A percentile compares a stretch with the other conserved stretches of the same genome.
Evolutionary conservation across 768 basidiomycete genomes (phyloP).

Genomic region (Suillus subaureus): DNA sequence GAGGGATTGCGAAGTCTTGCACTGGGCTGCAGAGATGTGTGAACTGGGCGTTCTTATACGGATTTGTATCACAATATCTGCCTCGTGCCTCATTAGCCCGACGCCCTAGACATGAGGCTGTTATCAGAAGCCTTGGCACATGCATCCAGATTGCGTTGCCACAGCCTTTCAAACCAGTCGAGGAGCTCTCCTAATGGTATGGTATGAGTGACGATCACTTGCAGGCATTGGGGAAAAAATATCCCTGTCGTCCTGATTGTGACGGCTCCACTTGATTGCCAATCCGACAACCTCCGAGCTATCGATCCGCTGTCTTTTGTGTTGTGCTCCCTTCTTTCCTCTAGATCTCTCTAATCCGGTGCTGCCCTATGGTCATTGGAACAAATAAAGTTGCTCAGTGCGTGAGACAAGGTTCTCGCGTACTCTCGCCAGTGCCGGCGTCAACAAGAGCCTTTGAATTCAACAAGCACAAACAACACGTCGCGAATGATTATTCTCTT

Average conservation of each 20-base stretch:
- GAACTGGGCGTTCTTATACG: background rate
- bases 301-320: too few species aligned
- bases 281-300: too few species aligned
- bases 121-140: background rate
- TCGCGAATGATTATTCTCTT: background rate
- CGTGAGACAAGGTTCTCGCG: too few species aligned
- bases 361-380: too few species aligned
- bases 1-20: background rate
- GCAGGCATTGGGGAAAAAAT: too few species aligned
- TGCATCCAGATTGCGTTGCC: background rate
- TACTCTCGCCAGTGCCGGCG: too few species aligned
- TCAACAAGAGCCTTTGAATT: background rate
- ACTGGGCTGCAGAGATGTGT: background rate
- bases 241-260: too few species aligned
- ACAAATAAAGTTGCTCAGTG: too few species aligned
- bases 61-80: background rate
- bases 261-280: too few species aligned
- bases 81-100: background rate
- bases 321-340: too few species aligned
- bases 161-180: background rate
- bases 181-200: background rate
- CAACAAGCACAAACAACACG: background rate
- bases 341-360: too few species aligned
- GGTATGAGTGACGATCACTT: background rate
- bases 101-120: background rate